These are phyloP conservation scores for Mortierella sp. DNA, from an alignment of 371 early-diverging fungal genomes.

Conservation along the genomic window DNA sequence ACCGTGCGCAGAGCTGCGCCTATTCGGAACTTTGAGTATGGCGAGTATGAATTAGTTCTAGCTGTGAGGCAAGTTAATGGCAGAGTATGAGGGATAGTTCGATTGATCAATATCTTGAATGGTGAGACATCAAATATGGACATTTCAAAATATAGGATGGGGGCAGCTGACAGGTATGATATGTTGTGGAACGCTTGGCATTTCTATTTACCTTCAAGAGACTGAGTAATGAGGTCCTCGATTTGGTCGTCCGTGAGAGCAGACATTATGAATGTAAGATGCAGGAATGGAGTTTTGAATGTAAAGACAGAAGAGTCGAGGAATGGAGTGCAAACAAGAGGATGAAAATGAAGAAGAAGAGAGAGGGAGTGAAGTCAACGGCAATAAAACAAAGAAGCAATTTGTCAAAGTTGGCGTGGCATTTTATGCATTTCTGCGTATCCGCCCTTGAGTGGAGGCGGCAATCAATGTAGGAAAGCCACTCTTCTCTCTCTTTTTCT, in stretches of 20 bases:
- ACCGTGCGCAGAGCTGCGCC: constrained; percentile 81
- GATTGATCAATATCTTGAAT: too few relatives aligned
- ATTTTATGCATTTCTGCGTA: background rate
- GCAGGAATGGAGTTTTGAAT: constrained; percentile 1
- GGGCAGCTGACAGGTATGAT: background rate
- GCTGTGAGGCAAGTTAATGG: constrained; percentile 50
- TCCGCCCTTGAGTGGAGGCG: too few relatives aligned
- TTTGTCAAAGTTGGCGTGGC: background rate
- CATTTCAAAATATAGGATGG: background rate
- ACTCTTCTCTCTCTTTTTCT: too few relatives aligned
- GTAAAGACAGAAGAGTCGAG: background rate
- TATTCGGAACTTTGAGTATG: constrained; percentile 89
- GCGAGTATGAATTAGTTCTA: constrained; percentile 72
- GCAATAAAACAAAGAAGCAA: background rate
- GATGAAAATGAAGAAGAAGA: background rate
- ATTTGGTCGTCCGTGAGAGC: constrained; percentile 50
- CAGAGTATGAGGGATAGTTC: too few relatives aligned
- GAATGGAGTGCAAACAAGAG: background rate
- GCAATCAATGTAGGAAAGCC: too few relatives aligned
- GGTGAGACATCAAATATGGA: background rate
- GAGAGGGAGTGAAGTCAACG: constrained; percentile 12
- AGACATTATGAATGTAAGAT: constrained; percentile 24
- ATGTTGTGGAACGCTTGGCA: background rate
- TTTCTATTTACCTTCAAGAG: constrained; percentile 34
- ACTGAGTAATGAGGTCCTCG: constrained; percentile 52